A percentile compares a stretch with the other conserved stretches of the same genome.
These are phyloP conservation scores for Xerocomellus amylosporus DNA, from an alignment of 768 basidiomycete species.

Conservation along the genomic window DNA sequence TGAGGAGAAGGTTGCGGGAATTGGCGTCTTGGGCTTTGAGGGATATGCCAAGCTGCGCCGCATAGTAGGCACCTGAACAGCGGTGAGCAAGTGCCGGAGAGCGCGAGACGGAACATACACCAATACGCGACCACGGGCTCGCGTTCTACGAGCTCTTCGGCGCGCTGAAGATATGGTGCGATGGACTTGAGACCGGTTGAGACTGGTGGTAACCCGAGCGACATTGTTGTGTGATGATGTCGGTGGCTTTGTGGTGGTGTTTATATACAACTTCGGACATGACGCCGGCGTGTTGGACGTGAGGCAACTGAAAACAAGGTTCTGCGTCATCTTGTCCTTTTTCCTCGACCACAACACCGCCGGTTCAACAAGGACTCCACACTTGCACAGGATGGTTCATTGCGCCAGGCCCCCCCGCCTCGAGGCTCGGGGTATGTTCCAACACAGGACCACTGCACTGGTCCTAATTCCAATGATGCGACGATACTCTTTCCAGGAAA, in stretches of 20 bases:
- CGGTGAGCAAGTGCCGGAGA: background rate
- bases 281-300: conserved; percentile 8
- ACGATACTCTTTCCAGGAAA: conserved; percentile 3
- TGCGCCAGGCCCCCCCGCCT: background rate
- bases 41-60: conserved; percentile 81
- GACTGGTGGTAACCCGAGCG: conserved; percentile 58
- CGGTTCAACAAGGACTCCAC: conserved; percentile 1
- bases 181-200: conserved; percentile 64
- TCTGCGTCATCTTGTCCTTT: background rate
- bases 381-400: conserved; percentile 13
- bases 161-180: conserved; percentile 81
- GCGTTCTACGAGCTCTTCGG: conserved; percentile 77
- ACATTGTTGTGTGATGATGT: conserved; percentile 16
- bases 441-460: background rate
- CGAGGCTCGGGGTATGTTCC: background rate
- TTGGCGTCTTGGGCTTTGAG: conserved; percentile 63
- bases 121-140: conserved; percentile 93
- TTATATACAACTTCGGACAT: background rate
- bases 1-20: conserved; percentile 67
- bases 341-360: background rate
- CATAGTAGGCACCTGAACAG: conserved; percentile 80
- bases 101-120: conserved; percentile 57
- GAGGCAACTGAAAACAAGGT: background rate
- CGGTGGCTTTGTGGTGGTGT: background rate
- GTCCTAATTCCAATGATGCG: background rate